These are phyloP conservation scores for Ceratocystis papillata DNA, from an alignment of 2,329 filamentous ascomycete genomes.

Conservation along the genomic window DNA sequence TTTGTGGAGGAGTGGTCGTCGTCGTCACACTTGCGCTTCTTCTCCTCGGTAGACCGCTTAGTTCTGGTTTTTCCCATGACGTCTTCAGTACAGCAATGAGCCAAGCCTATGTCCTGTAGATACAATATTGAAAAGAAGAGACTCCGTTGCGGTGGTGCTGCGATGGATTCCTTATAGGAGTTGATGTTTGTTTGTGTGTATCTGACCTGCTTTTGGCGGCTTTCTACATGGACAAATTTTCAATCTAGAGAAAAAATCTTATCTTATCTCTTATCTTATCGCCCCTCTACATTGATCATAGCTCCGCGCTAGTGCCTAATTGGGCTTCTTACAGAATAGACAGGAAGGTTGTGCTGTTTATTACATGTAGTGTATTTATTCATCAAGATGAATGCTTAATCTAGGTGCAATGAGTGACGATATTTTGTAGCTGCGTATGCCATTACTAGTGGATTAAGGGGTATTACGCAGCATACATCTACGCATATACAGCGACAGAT, in stretches of 20 bases:
- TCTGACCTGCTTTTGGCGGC: background rate
- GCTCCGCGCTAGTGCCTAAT: slow-evolving; percentile 6
- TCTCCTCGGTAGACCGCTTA: slow-evolving; percentile 35
- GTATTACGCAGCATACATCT: background rate
- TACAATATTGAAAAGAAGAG: background rate
- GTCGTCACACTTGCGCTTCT: slow-evolving; percentile 35
- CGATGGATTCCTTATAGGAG: background rate
- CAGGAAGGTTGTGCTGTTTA: too few relatives aligned
- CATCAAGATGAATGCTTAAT: too few relatives aligned
- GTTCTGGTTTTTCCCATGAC: slow-evolving; percentile 38
- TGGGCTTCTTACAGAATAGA: slow-evolving; percentile 14
- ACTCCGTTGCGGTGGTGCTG: background rate
- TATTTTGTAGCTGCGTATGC: too few relatives aligned
- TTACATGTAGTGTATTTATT: too few relatives aligned
- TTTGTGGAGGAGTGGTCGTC: slow-evolving; percentile 25
- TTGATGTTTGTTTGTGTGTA: background rate
- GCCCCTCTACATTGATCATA: slow-evolving; percentile 1
- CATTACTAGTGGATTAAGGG: too few relatives aligned
- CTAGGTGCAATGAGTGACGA: too few relatives aligned
- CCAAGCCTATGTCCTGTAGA: background rate
- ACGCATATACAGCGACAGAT: background rate
- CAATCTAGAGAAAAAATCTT: slow-evolving; percentile 1
- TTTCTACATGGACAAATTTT: slow-evolving; percentile 20
- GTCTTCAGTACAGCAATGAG: slow-evolving; percentile 20
- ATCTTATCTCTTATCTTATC: slow-evolving; percentile 28